phyloP scores from a whole-genome alignment of 1,284 basidiomycete species.

The Sutorius eximius region DNA sequence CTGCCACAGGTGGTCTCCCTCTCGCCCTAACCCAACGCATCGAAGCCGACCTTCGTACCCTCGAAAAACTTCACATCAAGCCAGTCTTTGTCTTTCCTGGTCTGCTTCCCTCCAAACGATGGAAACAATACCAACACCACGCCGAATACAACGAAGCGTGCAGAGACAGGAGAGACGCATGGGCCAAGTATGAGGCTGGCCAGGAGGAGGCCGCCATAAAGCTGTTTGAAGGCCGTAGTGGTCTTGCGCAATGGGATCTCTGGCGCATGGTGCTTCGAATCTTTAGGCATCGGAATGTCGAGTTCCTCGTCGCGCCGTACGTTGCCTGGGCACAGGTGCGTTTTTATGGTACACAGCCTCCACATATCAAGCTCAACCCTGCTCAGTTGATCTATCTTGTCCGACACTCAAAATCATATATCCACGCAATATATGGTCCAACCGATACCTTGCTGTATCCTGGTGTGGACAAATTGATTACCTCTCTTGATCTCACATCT shows the following conservation, averaged over 20 bases:
- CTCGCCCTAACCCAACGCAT: conserved; percentile 84
- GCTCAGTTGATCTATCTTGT: conserved; percentile 84
- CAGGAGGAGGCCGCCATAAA: conserved; percentile 85
- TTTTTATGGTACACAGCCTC: conserved; percentile 13
- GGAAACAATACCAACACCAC: conserved; percentile 54
- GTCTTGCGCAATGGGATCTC: conserved; percentile 80
- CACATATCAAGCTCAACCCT: conserved; percentile 15
- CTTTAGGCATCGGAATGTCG: conserved; percentile 93
- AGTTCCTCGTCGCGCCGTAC: conserved; percentile 96
- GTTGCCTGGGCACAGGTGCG: conserved; percentile 89
- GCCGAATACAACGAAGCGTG: conserved; percentile 70
- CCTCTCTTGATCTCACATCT: conserved; percentile 74
- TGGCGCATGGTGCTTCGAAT: conserved; percentile 91
- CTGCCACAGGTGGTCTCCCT: conserved; percentile 92
- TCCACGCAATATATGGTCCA: conserved; percentile 92
- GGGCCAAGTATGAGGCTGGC: conserved; percentile 87
- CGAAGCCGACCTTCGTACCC: conserved; percentile 85
- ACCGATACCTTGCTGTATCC: conserved; percentile 91
- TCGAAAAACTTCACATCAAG: conserved; percentile 92
- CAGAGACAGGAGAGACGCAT: conserved; percentile 77
- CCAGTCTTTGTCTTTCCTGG: conserved; percentile 98
- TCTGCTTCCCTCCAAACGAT: conserved; percentile 67
- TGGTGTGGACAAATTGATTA: conserved; percentile 90
- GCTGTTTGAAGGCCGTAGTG: conserved; percentile 70
- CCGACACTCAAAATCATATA: conserved; percentile 90